phyloP scores from a whole-genome alignment of 352 stramenopile genomes.

The Thalassiosira gravida region DNA sequence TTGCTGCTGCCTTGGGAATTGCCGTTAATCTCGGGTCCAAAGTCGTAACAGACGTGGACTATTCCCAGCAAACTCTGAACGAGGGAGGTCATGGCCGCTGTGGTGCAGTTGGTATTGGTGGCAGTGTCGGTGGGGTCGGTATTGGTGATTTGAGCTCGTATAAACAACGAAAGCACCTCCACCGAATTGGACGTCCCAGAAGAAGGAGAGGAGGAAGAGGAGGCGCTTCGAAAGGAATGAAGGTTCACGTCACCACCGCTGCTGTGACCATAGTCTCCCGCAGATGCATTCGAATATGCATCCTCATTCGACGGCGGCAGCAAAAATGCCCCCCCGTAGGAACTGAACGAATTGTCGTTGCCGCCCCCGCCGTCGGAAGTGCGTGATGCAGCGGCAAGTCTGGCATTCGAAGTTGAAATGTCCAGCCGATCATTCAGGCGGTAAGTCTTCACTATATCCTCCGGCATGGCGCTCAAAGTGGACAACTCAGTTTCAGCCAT shows the following conservation, averaged over 20 bases:
- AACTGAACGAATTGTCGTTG: slow-evolving; percentile 11
- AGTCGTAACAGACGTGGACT: slow-evolving; percentile 44
- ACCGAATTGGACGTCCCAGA: slow-evolving; percentile 10
- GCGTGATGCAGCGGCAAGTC: background rate
- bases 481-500: background rate
- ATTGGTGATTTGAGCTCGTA: slow-evolving; percentile 39
- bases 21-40: slow-evolving; percentile 8
- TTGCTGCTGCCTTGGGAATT: slow-evolving; percentile 1
- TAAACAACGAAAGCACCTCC: slow-evolving; percentile 51
- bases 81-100: slow-evolving; percentile 24
- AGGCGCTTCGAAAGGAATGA: background rate
- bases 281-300: slow-evolving; percentile 1
- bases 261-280: too few relatives aligned
- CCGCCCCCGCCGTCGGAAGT: background rate
- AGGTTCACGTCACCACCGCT: background rate
- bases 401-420: slow-evolving; percentile 6
- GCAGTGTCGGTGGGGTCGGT: background rate
- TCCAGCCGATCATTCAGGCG: slow-evolving; percentile 32
- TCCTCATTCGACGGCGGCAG: slow-evolving; percentile 1
- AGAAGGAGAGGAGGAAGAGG: background rate
- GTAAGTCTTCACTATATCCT: slow-evolving; percentile 28
- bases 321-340: slow-evolving; percentile 24
- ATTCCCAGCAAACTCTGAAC: slow-evolving; percentile 40
- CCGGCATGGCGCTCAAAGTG: slow-evolving; percentile 24
- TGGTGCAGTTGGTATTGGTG: background rate